phyloP scores from a whole-genome alignment of 2,329 filamentous ascomycete genomes.

The Seiridium cupressi region DNA sequence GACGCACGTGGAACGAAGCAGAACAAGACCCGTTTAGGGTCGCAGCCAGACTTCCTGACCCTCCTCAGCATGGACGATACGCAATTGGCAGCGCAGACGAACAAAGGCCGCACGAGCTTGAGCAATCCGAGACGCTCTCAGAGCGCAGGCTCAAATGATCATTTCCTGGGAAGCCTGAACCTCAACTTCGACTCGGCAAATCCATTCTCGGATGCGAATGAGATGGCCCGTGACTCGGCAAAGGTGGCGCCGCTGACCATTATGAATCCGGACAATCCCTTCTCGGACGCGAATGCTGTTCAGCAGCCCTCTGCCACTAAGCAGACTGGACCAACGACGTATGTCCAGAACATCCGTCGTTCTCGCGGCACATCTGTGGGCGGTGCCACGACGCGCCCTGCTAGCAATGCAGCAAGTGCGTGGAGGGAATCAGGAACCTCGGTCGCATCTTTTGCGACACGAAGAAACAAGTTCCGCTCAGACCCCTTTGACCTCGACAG shows the following conservation, averaged over 20 bases:
- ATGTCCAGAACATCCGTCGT: slow-evolving; percentile 45
- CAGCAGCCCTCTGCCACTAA: slow-evolving; percentile 18
- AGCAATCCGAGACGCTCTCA: slow-evolving; percentile 22
- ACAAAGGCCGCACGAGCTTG: slow-evolving; percentile 7
- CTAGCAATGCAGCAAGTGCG: slow-evolving; percentile 28
- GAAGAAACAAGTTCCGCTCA: slow-evolving; percentile 57
- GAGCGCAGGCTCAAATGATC: slow-evolving; percentile 33
- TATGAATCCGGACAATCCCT: slow-evolving; percentile 37
- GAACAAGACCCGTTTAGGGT: slow-evolving; percentile 12
- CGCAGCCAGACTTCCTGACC: slow-evolving; percentile 43
- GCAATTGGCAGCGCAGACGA: slow-evolving; percentile 26
- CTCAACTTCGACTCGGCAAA: slow-evolving; percentile 35
- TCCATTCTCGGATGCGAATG: slow-evolving; percentile 50
- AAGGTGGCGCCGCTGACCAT: slow-evolving; percentile 35
- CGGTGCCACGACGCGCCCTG: slow-evolving; percentile 18
- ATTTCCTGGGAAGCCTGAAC: slow-evolving; percentile 38
- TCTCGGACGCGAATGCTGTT: slow-evolving; percentile 48
- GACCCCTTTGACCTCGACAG: slow-evolving; percentile 66
- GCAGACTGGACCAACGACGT: slow-evolving; percentile 34
- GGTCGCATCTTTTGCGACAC: slow-evolving; percentile 38
- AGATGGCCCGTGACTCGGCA: slow-evolving; percentile 34
- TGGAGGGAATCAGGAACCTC: slow-evolving; percentile 44
- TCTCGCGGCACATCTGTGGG: slow-evolving; percentile 47
- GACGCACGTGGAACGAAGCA: slow-evolving; percentile 23
- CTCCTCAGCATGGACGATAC: slow-evolving; percentile 40